Evolutionary conservation across 192 early-diverging fungal genomes (phyloP).

Genomic region (Coemansia sp.): DNA sequence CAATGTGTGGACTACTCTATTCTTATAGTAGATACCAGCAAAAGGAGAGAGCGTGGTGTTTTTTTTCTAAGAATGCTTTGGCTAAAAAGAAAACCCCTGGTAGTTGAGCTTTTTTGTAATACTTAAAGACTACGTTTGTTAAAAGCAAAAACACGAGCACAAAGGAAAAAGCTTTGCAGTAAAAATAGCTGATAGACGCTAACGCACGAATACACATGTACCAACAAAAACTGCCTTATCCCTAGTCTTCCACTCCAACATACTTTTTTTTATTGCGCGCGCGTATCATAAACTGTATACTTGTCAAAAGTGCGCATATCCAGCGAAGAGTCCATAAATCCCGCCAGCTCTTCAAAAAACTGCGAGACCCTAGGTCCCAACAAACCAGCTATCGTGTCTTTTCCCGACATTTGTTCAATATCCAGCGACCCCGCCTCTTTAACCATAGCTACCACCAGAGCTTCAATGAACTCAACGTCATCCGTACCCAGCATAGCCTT

Average conservation of each 20-base stretch:
- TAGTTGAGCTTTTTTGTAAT: not conserved
- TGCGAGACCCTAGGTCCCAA: conserved; percentile 12
- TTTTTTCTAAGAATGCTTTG: not conserved
- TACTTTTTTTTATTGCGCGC: not conserved
- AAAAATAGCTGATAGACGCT: not conserved
- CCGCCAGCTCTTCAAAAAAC: conserved; percentile 33
- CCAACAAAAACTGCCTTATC: not conserved
- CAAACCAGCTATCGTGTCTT: not conserved
- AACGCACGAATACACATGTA: not conserved
- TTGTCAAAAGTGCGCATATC: conserved; percentile 37
- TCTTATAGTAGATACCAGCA: not conserved
- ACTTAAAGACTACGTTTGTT: not conserved
- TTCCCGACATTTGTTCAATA: not conserved
- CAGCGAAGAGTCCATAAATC: conserved; percentile 33
- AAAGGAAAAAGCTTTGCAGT: not conserved
- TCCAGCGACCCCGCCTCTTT: conserved; percentile 8
- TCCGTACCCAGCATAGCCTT: conserved; percentile 15
- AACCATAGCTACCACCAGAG: conserved; percentile 18
- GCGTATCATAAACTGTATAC: conserved; percentile 31
- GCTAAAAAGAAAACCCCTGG: not conserved
- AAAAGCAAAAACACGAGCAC: not conserved
- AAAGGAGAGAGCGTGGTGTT: not conserved
- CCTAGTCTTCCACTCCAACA: not conserved
- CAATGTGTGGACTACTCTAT: not conserved
- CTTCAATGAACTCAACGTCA: conserved; percentile 20